Evolutionary conservation across 2,329 filamentous ascomycete genomes (phyloP).

Genomic region (Scedosporium minutisporum): DNA sequence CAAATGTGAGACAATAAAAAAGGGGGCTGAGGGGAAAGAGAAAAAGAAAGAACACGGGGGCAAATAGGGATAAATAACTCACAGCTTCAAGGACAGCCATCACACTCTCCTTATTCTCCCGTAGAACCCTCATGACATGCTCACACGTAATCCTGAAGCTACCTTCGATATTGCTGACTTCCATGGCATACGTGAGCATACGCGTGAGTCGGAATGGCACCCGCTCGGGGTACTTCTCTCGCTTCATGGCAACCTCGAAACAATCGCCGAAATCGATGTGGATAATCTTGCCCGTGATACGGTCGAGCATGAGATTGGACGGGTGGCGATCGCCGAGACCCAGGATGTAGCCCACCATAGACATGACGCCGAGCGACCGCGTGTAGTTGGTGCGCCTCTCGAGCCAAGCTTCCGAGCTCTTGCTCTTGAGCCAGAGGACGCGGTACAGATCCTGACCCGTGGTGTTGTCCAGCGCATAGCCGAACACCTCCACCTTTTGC

Average conservation of each 20-base stretch:
- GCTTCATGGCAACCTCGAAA: conserved; percentile 98
- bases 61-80: conserved; percentile 33
- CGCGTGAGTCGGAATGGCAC: conserved; percentile 96
- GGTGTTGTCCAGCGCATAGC: conserved; percentile 97
- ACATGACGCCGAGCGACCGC: conserved; percentile 94
- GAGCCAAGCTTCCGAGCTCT: conserved; percentile 95
- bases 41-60: neutral
- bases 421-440: conserved; percentile 97
- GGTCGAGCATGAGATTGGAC: conserved; percentile 94
- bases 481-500: conserved; percentile 99
- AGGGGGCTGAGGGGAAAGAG: neutral
- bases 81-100: conserved; percentile 98
- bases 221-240: conserved; percentile 95
- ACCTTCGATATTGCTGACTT: conserved; percentile 98
- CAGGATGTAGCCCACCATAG: conserved; percentile 99
- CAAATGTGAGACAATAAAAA: neutral
- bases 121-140: conserved; percentile 92
- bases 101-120: conserved; percentile 95
- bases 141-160: conserved; percentile 98
- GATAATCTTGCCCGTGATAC: conserved; percentile 90
- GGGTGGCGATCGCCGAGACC: conserved; percentile 94
- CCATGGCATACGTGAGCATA: conserved; percentile 99
- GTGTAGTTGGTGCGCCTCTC: conserved; percentile 98
- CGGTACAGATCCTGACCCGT: conserved; percentile 97
- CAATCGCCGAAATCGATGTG: conserved; percentile 99